Conservation (phyloP, 2,329 filamentous ascomycete species). For the Colletotrichum australisinense region DNA sequence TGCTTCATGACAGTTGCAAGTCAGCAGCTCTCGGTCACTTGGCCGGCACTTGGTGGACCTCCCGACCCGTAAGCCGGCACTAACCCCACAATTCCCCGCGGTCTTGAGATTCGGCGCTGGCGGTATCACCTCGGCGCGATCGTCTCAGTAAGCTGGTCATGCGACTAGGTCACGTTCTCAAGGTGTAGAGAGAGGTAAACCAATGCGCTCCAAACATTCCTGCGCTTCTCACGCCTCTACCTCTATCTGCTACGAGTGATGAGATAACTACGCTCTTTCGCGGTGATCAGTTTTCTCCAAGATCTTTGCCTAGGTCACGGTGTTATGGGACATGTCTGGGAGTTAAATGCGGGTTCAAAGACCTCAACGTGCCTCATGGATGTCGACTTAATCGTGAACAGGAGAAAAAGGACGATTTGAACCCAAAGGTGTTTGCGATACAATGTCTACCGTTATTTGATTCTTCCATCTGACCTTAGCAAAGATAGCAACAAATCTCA, state of each 20-base stretch:
- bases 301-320: neutral
- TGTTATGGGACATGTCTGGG: neutral
- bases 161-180: constrained; percentile 23
- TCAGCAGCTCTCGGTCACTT: constrained; percentile 31
- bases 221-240: neutral
- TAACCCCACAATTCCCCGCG: constrained; percentile 27
- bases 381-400: neutral
- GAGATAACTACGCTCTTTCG: too few species aligned
- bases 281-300: too few species aligned
- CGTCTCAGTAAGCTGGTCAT: constrained; percentile 13
- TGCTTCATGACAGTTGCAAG: constrained; percentile 6
- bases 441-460: neutral
- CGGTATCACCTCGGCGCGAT: constrained; percentile 24
- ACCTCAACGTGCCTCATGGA: neutral
- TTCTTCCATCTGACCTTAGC: too few species aligned
- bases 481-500: too few species aligned
- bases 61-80: constrained; percentile 25
- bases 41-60: constrained; percentile 26
- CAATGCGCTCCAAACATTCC: neutral
- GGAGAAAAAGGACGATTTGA: neutral
- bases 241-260: too few species aligned
- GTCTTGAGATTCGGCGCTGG: constrained; percentile 19
- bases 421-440: neutral
- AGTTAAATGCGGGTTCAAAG: neutral
- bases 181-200: neutral